Evolutionary conservation across 805 yeast genomes (phyloP).

Genomic region (Torulaspora microellipsoides): DNA sequence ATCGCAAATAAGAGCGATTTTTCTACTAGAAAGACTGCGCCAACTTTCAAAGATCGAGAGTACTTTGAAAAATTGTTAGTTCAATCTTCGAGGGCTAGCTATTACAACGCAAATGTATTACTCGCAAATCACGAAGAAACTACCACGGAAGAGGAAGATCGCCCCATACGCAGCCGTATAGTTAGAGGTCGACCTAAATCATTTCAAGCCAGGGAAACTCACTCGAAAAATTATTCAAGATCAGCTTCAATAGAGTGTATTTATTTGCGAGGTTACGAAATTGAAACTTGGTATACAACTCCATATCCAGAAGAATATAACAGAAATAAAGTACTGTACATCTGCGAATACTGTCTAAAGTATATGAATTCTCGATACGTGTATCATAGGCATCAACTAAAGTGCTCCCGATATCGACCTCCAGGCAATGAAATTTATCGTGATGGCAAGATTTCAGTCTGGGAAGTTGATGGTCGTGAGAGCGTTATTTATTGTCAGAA

Average conservation of each 20-base stretch:
- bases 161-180: constrained; percentile 12
- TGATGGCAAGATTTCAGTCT: constrained; percentile 59
- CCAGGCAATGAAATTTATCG: constrained; percentile 93
- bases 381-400: constrained; percentile 63
- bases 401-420: constrained; percentile 64
- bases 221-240: constrained; percentile 28
- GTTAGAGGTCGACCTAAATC: constrained; percentile 2
- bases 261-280: constrained; percentile 66
- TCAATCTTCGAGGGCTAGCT: constrained; percentile 39
- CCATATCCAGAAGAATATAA: constrained; percentile 90
- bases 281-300: constrained; percentile 87
- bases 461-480: constrained; percentile 91
- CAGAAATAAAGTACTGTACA: constrained; percentile 53
- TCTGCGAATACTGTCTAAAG: constrained; percentile 82
- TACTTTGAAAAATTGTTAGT: constrained; percentile 42
- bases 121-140: constrained; percentile 25
- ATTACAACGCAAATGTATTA: constrained; percentile 36
- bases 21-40: constrained; percentile 56
- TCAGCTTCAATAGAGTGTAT: constrained; percentile 50
- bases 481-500: constrained; percentile 82
- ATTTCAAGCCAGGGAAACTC: constrained; percentile 5
- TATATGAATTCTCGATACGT: constrained; percentile 69
- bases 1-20: constrained; percentile 51
- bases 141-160: constrained; percentile 19
- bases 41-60: constrained; percentile 47